Percentiles rank a stretch among this genome's conserved stretches.
phyloP scores from a whole-genome alignment of 768 basidiomycete species.

The Mycena chlorophos region DNA sequence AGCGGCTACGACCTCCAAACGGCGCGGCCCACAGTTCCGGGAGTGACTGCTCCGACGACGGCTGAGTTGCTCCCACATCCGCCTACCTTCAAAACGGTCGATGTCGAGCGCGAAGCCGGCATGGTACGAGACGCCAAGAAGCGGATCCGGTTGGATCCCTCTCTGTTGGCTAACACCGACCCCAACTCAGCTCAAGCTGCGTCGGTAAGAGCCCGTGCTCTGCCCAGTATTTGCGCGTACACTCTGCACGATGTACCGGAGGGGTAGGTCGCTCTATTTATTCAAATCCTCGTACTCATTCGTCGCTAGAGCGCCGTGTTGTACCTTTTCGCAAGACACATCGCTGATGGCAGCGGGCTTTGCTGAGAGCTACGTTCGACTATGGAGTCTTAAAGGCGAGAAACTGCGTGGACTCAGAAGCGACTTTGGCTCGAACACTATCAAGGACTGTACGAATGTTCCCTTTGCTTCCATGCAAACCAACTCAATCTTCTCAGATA shows the following conservation, averaged over 20 bases:
- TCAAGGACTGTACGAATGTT: constrained; percentile 64
- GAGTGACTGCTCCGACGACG: constrained; percentile 63
- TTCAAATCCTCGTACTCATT: constrained; percentile 5
- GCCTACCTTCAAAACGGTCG: constrained; percentile 76
- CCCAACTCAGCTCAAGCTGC: constrained; percentile 57
- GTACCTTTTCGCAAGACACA: constrained; percentile 86
- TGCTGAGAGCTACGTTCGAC: constrained; percentile 88
- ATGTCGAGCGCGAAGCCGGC: constrained; percentile 90
- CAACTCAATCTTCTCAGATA: constrained; percentile 38
- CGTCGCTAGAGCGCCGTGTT: constrained; percentile 69
- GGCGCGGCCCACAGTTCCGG: constrained; percentile 51
- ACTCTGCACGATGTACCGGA: constrained; percentile 95
- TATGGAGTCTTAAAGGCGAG: constrained; percentile 96
- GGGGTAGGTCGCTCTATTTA: constrained; percentile 56
- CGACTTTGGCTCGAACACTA: constrained; percentile 65
- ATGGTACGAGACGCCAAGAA: constrained; percentile 87
- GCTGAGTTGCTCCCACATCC: constrained; percentile 81
- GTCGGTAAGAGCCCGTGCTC: constrained; percentile 57
- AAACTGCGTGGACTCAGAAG: constrained; percentile 75
- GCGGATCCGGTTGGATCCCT: constrained; percentile 87
- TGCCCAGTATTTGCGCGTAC: constrained; percentile 94
- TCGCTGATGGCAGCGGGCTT: constrained; percentile 94
- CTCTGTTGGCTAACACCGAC: constrained; percentile 57
- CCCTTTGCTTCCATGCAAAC: not conserved
- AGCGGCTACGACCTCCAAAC: constrained; percentile 63